These are phyloP conservation scores for Brasilioporus rufonigricans DNA, from an alignment of 768 basidiomycete genomes.

Conservation along the genomic window DNA sequence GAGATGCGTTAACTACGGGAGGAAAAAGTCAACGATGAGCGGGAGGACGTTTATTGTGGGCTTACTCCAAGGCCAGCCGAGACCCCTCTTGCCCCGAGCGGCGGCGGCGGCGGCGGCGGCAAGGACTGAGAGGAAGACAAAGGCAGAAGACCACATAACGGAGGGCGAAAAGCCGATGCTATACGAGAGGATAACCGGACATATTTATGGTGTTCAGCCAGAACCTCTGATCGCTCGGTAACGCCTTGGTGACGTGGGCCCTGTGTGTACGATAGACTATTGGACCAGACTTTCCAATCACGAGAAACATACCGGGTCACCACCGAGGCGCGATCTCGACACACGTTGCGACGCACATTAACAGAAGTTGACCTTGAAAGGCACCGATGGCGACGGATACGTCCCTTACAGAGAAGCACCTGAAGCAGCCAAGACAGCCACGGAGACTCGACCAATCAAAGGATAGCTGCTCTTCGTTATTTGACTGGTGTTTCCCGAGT, in stretches of 20 bases:
- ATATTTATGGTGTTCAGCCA: conserved; percentile 22
- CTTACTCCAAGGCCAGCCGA: conserved; percentile 38
- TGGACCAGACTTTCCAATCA: neutral
- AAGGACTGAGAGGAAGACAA: conserved; percentile 21
- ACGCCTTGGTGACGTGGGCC: neutral
- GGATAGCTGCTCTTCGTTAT: neutral
- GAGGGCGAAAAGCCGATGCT: neutral
- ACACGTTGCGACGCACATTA: neutral
- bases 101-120: conserved; percentile 5
- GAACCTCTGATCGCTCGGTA: no score
- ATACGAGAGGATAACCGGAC: neutral
- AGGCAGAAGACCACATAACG: conserved; percentile 16
- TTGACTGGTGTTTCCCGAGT: neutral
- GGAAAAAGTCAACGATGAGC: neutral
- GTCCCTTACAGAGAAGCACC: neutral
- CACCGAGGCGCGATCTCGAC: neutral
- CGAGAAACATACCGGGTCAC: neutral
- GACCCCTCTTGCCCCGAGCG: conserved; percentile 36
- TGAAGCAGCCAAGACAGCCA: neutral
- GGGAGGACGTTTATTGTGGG: neutral
- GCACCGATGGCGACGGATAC: conserved; percentile 1
- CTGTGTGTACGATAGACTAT: neutral
- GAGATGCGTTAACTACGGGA: conserved; percentile 25
- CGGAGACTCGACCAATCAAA: neutral
- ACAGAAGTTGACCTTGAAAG: neutral